These are phyloP conservation scores for Cryptococcus depauperatus DNA, from an alignment of 1,284 basidiomycete genomes.

Conservation along the genomic window DNA sequence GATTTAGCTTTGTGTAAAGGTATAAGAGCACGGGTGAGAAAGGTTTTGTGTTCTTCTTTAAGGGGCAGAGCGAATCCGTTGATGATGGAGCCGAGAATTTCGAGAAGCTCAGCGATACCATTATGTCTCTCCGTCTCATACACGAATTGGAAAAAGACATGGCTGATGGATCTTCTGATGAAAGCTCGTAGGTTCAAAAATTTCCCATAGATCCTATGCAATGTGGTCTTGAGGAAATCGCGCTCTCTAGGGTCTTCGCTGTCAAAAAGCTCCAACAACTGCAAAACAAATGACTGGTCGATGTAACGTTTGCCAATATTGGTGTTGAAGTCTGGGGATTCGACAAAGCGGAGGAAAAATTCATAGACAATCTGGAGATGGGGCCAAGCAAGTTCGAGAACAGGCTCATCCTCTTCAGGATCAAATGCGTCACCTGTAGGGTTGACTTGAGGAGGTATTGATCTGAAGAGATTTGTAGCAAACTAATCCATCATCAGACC, in stretches of 20 bases:
- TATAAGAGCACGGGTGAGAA: slow-evolving; percentile 90
- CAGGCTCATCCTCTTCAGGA: slow-evolving; percentile 98
- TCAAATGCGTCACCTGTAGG: slow-evolving; percentile 97
- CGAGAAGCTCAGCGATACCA: slow-evolving; percentile 94
- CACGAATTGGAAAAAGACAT: slow-evolving; percentile 98
- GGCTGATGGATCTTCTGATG: slow-evolving; percentile 98
- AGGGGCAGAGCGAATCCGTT: slow-evolving; percentile 97
- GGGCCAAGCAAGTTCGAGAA: slow-evolving; percentile 97
- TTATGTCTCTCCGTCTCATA: slow-evolving; percentile 99
- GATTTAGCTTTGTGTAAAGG: slow-evolving; percentile 98
- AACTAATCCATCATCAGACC: slow-evolving; percentile 53
- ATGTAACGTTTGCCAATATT: slow-evolving; percentile 97
- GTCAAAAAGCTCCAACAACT: slow-evolving; percentile 96
- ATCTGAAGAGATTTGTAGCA: slow-evolving; percentile 94
- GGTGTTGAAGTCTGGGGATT: slow-evolving; percentile 96
- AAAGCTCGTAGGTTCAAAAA: slow-evolving; percentile 98
- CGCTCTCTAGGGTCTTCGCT: slow-evolving; percentile 98
- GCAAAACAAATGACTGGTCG: slow-evolving; percentile 91
- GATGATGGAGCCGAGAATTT: slow-evolving; percentile 99
- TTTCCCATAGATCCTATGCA: slow-evolving; percentile 99
- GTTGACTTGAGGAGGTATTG: slow-evolving; percentile 98
- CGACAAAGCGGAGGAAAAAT: slow-evolving; percentile 98
- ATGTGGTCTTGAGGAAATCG: slow-evolving; percentile 97
- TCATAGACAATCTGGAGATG: slow-evolving; percentile 99
- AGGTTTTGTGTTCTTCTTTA: slow-evolving; percentile 99